Conservation (phyloP, 257 asterid genomes). For the Eucommia ulmoides region DNA sequence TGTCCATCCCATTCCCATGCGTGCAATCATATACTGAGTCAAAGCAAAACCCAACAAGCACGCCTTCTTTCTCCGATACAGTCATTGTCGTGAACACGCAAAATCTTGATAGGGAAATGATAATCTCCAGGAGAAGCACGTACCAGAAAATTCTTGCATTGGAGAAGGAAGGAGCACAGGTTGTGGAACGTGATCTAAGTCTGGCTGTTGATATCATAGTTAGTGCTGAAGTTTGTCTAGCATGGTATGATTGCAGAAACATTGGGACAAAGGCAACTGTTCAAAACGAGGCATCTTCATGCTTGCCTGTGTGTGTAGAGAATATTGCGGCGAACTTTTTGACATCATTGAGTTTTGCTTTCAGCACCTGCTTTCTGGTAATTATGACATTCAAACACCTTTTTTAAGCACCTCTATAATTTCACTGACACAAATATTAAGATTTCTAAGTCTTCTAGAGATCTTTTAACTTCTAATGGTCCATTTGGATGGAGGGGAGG, state of each 20-base stretch:
- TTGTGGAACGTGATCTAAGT: conserved; percentile 75
- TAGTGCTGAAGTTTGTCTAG: conserved; percentile 64
- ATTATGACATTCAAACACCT: conserved; percentile 7
- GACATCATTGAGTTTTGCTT: conserved; percentile 87
- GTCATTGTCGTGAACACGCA: conserved; percentile 73
- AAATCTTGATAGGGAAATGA: conserved; percentile 70
- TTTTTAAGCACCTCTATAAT: too few species aligned
- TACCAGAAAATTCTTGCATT: conserved; percentile 80
- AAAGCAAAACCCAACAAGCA: conserved; percentile 28
- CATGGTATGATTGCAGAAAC: conserved; percentile 84
- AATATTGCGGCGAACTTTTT: conserved; percentile 73
- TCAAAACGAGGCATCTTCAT: conserved; percentile 61
- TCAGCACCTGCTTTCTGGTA: conserved; percentile 94
- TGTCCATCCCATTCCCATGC: conserved; percentile 25
- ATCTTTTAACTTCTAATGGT: too few species aligned
- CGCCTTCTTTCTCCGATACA: conserved; percentile 26
- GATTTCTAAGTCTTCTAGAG: too few species aligned
- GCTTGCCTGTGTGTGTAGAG: conserved; percentile 79
- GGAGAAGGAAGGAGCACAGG: conserved; percentile 79
- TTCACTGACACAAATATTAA: too few species aligned
- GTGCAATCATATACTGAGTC: conserved; percentile 29
- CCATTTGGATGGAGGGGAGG: too few species aligned
- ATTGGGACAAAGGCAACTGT: conserved; percentile 78
- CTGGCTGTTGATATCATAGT: conserved; percentile 70
- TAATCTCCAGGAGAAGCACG: conserved; percentile 85